Evolutionary conservation across 345 rosid genomes (phyloP).

Genomic region (Eucalyptus curtisii): DNA sequence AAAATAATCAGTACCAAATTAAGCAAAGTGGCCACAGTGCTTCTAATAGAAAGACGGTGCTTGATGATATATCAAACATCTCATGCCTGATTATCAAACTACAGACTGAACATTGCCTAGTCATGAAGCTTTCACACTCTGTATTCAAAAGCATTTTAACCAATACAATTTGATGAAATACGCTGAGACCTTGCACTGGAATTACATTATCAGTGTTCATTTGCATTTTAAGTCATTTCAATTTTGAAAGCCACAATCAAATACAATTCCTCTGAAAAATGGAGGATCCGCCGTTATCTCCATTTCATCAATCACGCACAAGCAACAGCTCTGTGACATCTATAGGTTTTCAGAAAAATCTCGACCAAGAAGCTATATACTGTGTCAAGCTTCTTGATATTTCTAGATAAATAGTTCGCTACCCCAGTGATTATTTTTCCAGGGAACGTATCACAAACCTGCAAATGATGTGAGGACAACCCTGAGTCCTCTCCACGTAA

Average conservation of each 20-base stretch:
- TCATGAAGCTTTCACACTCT: not conserved
- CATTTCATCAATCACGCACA: not conserved
- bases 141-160: not conserved
- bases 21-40: not conserved
- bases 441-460: constrained; percentile 6
- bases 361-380: not conserved
- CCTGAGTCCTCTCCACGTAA: constrained; percentile 25
- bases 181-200: not conserved
- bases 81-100: not conserved
- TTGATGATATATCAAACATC: not conserved
- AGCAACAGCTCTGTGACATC: not conserved
- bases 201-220: not conserved
- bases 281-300: not conserved
- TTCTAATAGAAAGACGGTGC: not conserved
- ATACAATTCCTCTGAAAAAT: not conserved
- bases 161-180: not conserved
- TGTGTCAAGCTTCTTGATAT: not conserved
- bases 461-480: constrained; percentile 36
- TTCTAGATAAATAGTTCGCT: too few relatives aligned
- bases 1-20: accelerated
- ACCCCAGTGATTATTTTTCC: not conserved
- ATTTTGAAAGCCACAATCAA: not conserved
- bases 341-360: not conserved
- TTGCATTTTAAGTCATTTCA: not conserved
- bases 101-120: not conserved